Conservation (phyloP, 257 asterid genomes). For the Petrea volubilis region DNA sequence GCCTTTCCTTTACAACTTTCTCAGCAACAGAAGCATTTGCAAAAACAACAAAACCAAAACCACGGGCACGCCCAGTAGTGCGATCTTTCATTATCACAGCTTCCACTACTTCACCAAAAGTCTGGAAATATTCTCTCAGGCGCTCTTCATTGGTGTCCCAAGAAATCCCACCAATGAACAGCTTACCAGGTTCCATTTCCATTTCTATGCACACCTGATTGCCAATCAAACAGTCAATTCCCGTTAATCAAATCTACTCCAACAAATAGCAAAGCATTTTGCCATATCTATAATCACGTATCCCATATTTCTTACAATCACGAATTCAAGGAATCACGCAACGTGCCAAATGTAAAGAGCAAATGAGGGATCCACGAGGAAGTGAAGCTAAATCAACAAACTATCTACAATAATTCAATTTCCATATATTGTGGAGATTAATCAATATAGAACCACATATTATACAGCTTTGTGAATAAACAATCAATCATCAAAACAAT, state of each 20-base stretch:
- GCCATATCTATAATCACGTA: neutral
- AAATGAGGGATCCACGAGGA: constrained; percentile 43
- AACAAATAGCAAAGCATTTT: constrained; percentile 16
- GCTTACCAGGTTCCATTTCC: constrained; percentile 86
- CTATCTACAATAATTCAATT: constrained; percentile 16
- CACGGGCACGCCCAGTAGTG: constrained; percentile 92
- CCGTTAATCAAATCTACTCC: constrained; percentile 19
- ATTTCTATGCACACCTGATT: constrained; percentile 43
- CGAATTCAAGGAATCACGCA: constrained; percentile 18
- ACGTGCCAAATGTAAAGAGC: constrained; percentile 8
- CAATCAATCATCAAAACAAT: constrained; percentile 29
- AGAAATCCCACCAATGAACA: constrained; percentile 93
- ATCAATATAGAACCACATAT: neutral
- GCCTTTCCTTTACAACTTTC: constrained; percentile 80
- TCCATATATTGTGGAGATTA: neutral
- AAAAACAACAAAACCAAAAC: constrained; percentile 89
- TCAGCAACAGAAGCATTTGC: constrained; percentile 84
- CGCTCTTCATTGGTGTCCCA: constrained; percentile 98
- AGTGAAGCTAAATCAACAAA: constrained; percentile 33
- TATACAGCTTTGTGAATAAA: neutral
- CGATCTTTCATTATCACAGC: constrained; percentile 96
- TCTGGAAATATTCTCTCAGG: constrained; percentile 68
- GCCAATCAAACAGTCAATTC: constrained; percentile 33
- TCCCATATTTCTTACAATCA: neutral
- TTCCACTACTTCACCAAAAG: constrained; percentile 81